These are phyloP conservation scores for Metschnikowia cerradonensis DNA, from an alignment of 805 yeast species.

Conservation along the genomic window DNA sequence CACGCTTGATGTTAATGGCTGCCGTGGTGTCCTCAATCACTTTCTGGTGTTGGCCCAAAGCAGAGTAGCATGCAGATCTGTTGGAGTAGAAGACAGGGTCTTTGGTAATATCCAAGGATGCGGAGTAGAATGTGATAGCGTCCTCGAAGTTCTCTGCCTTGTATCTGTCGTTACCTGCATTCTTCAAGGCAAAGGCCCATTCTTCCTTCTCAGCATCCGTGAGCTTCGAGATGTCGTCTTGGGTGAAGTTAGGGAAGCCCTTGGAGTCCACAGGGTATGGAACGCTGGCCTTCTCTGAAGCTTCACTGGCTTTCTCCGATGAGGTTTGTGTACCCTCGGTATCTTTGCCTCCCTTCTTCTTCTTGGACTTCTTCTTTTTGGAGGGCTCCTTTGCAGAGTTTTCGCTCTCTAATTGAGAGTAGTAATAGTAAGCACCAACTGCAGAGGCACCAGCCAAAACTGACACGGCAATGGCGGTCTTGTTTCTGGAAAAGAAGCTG, in stretches of 20 bases:
- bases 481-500: conserved; percentile 48
- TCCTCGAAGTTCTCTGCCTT: conserved; percentile 61
- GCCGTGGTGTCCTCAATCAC: conserved; percentile 84
- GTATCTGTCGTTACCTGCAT: conserved; percentile 81
- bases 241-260: conserved; percentile 58
- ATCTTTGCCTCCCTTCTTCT: conserved; percentile 43
- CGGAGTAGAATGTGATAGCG: conserved; percentile 78
- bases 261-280: conserved; percentile 50
- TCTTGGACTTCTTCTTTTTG: conserved; percentile 37
- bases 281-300: conserved; percentile 10
- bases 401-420: conserved; percentile 27
- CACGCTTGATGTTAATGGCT: conserved; percentile 83
- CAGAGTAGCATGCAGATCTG: conserved; percentile 93
- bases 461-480: conserved; percentile 59
- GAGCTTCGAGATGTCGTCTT: conserved; percentile 43
- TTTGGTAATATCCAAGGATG: conserved; percentile 67
- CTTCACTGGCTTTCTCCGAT: conserved; percentile 12
- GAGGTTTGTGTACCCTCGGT: conserved; percentile 10
- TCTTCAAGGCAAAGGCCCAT: conserved; percentile 75
- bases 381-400: conserved; percentile 17
- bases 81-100: conserved; percentile 93
- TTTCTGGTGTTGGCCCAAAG: conserved; percentile 72
- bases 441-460: conserved; percentile 63
- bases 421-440: conserved; percentile 55
- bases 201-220: conserved; percentile 51